Percentiles rank a stretch among this genome's conserved stretches.
phyloP scores from a whole-genome alignment of 2,329 filamentous ascomycete species.

The Parafenestella ontariensis region DNA sequence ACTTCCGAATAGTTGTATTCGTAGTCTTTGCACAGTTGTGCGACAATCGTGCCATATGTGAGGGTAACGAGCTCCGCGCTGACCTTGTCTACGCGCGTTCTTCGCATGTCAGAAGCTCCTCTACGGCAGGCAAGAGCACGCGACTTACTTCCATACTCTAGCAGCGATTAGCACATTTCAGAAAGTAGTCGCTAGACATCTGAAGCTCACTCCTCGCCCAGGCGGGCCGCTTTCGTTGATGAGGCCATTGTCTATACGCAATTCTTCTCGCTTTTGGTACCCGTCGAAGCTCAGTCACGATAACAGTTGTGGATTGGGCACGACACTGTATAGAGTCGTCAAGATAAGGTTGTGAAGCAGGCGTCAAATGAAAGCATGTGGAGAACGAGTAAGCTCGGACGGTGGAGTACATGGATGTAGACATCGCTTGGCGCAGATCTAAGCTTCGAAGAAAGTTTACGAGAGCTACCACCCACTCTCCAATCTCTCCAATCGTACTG shows the following conservation, averaged over 20 bases:
- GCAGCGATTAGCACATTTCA: slow-evolving; percentile 44
- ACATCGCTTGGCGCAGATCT: slow-evolving; percentile 19
- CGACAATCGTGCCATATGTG: slow-evolving; percentile 97
- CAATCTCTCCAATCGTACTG: slow-evolving; percentile 5
- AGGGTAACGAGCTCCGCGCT: slow-evolving; percentile 97
- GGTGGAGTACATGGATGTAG: slow-evolving; percentile 5
- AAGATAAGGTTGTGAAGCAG: slow-evolving; percentile 25
- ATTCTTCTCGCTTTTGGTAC: background rate
- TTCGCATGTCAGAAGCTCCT: slow-evolving; percentile 52
- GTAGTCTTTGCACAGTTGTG: slow-evolving; percentile 95
- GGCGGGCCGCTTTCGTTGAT: slow-evolving; percentile 70
- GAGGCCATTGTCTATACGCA: slow-evolving; percentile 50
- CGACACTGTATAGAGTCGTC: slow-evolving; percentile 2
- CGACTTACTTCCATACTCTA: slow-evolving; percentile 90
- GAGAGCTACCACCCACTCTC: slow-evolving; percentile 9
- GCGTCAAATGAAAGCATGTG: slow-evolving; percentile 12
- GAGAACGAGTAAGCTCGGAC: slow-evolving; percentile 17
- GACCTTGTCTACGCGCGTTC: slow-evolving; percentile 95
- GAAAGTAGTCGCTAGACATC: slow-evolving; percentile 20
- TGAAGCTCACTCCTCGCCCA: slow-evolving; percentile 75
- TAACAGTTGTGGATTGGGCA: background rate
- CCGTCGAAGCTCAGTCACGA: background rate
- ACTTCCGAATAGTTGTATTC: slow-evolving; percentile 93
- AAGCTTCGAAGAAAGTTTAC: slow-evolving; percentile 26
- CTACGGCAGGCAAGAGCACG: background rate